Evolutionary conservation across 371 early-diverging fungal species (phyloP).

Genomic region (Mortierella sp.): DNA sequence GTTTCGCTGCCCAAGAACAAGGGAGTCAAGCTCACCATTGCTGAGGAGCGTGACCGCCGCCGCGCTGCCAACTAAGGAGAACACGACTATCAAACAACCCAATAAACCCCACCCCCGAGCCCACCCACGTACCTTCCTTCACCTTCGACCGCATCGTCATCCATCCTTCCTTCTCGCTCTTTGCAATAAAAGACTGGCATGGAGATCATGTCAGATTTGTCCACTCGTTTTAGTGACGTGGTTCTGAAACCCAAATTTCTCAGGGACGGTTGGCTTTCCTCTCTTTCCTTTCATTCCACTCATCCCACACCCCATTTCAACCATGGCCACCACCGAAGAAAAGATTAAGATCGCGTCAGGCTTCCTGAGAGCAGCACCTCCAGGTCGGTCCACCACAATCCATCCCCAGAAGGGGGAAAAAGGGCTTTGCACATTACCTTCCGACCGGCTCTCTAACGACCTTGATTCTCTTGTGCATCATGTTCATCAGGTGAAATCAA

Average conservation of each 20-base stretch:
- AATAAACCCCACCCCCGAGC: no score
- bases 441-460: not conserved
- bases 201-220: no score
- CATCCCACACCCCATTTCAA: not conserved
- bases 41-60: conserved; percentile 96
- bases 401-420: not conserved
- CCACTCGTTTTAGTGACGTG: no score
- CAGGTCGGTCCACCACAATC: conserved; percentile 65
- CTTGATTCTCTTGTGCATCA: no score
- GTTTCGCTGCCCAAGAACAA: conserved; percentile 97
- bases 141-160: no score
- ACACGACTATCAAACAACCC: no score
- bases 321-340: conserved; percentile 60
- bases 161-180: no score
- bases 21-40: conserved; percentile 97
- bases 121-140: no score
- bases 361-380: conserved; percentile 89
- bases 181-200: no score
- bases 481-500: conserved; percentile 79
- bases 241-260: no score
- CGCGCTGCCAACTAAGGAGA: conserved; percentile 66
- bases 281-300: not conserved
- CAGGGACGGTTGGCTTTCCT: not conserved
- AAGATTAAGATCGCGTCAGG: conserved; percentile 83
- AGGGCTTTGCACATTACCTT: not conserved